Percentiles rank a stretch among this genome's conserved stretches.
phyloP scores from a whole-genome alignment of 345 rosid genomes.

The Eucalyptus grandis region DNA sequence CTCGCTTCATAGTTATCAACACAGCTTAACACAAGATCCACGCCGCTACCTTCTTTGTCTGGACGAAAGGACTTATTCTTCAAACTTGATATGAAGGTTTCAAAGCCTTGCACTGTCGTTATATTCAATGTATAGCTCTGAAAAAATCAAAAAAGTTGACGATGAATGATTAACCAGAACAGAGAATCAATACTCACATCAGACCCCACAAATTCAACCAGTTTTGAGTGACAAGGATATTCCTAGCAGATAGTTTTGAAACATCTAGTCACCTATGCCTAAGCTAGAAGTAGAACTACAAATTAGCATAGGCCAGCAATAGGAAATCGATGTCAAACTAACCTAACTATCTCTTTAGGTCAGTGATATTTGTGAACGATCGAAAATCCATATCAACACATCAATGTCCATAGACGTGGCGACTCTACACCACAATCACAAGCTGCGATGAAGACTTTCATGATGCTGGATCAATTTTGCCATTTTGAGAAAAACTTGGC shows the following conservation, averaged over 20 bases:
- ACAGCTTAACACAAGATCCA: slow-evolving; percentile 94
- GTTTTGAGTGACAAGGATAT: neutral
- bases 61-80: slow-evolving; percentile 51
- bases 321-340: neutral
- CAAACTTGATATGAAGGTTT: slow-evolving; percentile 75
- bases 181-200: neutral
- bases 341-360: neutral
- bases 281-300: neutral
- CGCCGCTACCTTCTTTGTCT: slow-evolving; percentile 67
- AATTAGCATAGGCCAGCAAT: neutral
- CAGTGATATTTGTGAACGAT: neutral
- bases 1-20: slow-evolving; percentile 97
- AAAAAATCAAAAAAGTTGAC: neutral
- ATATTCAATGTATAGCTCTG: slow-evolving; percentile 94
- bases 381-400: neutral
- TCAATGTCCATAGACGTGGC: neutral
- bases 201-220: neutral
- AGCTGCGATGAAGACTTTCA: neutral
- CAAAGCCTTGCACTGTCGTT: slow-evolving; percentile 90
- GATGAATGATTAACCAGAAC: neutral
- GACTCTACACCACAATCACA: neutral
- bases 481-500: neutral
- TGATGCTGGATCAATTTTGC: neutral
- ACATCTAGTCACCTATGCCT: neutral
- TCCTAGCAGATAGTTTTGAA: neutral